Evolutionary conservation across 495 filamentous ascomycete genomes (phyloP).

Genomic region (Podospora sp.): DNA sequence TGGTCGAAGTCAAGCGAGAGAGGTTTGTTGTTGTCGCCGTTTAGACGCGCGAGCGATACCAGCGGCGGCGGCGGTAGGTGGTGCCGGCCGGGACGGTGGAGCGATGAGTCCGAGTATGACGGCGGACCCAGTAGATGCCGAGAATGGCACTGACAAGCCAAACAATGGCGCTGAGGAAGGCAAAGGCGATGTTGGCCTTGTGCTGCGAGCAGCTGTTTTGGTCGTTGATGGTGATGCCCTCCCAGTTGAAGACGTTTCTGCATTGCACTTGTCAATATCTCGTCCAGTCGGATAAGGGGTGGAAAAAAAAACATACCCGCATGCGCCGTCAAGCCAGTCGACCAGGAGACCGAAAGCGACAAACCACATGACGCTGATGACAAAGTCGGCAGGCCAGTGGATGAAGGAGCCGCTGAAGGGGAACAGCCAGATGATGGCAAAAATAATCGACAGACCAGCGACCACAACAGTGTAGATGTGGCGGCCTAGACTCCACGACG

Average conservation of each 20-base stretch:
- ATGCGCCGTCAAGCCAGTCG: slow-evolving; percentile 51
- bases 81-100: slow-evolving; percentile 12
- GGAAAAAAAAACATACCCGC: slow-evolving; percentile 74
- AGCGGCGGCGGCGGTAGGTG: slow-evolving; percentile 44
- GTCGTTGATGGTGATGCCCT: slow-evolving; percentile 84
- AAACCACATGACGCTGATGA: slow-evolving; percentile 65
- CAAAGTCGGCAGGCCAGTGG: slow-evolving; percentile 56
- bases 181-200: slow-evolving; percentile 69
- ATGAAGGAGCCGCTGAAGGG: slow-evolving; percentile 49
- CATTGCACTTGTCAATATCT: neutral
- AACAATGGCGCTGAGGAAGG: slow-evolving; percentile 66
- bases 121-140: slow-evolving; percentile 50
- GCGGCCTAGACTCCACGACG: slow-evolving; percentile 44
- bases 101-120: slow-evolving; percentile 26
- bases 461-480: slow-evolving; percentile 55
- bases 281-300: neutral
- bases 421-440: slow-evolving; percentile 52
- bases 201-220: slow-evolving; percentile 63
- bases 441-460: slow-evolving; percentile 49
- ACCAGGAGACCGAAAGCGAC: slow-evolving; percentile 65
- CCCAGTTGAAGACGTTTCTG: slow-evolving; percentile 86
- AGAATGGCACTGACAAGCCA: slow-evolving; percentile 65
- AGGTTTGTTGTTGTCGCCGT: neutral
- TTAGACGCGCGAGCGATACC: slow-evolving; percentile 50
- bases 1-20: neutral